Evolutionary conservation across 768 basidiomycete genomes (phyloP).

Genomic region (Tricholoma sp.): DNA sequence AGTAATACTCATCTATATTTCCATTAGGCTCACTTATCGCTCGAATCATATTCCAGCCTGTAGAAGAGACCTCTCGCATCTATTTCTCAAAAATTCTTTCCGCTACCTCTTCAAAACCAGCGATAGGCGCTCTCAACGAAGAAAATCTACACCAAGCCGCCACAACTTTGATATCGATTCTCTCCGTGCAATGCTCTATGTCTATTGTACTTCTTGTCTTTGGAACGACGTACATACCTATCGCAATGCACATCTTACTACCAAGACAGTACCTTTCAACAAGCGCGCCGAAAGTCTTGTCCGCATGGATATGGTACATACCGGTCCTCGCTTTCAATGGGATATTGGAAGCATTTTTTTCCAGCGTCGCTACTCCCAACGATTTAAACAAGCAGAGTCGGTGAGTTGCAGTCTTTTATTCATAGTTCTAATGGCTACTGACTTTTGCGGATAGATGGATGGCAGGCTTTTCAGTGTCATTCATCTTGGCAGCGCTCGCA

Average conservation of each 20-base stretch:
- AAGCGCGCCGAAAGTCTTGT: conserved; percentile 74
- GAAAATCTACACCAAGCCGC: conserved; percentile 36
- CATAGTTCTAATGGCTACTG: neutral
- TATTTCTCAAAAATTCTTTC: conserved; percentile 73
- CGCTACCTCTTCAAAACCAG: conserved; percentile 8
- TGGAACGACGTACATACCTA: conserved; percentile 67
- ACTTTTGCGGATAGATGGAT: conserved; percentile 51
- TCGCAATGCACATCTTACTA: conserved; percentile 65
- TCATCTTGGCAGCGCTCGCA: conserved; percentile 49
- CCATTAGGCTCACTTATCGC: conserved; percentile 82
- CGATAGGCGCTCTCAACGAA: conserved; percentile 8
- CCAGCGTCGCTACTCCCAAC: conserved; percentile 62
- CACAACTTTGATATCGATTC: conserved; percentile 48
- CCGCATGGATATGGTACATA: conserved; percentile 83
- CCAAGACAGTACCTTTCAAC: conserved; percentile 67
- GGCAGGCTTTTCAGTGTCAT: conserved; percentile 67
- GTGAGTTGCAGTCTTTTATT: conserved; percentile 22
- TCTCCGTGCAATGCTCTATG: conserved; percentile 62
- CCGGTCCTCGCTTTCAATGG: conserved; percentile 91
- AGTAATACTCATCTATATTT: neutral
- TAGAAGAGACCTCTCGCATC: conserved; percentile 88
- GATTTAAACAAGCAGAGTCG: conserved; percentile 71
- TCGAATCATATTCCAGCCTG: conserved; percentile 89
- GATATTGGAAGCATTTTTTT: conserved; percentile 85
- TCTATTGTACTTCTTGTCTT: conserved; percentile 71